Conservation (phyloP, 1,284 basidiomycete species). For the Fistulina hepatica region DNA sequence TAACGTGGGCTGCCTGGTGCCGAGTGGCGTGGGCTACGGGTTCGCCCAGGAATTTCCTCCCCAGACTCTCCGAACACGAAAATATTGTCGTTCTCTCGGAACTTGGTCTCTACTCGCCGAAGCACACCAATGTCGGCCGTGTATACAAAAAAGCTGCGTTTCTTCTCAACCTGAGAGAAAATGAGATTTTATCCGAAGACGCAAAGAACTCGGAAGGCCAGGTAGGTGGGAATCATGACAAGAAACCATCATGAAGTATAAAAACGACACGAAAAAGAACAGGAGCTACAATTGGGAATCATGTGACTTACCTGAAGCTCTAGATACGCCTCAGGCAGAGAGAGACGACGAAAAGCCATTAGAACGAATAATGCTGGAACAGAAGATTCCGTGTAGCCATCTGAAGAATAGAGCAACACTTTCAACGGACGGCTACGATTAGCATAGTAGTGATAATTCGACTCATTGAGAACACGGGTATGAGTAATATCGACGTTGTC, state of each 20-base stretch:
- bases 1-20: no score
- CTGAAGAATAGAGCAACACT: constrained; percentile 64
- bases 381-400: constrained; percentile 86
- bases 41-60: constrained; percentile 14
- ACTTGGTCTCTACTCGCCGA: constrained; percentile 56
- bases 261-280: no score
- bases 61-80: constrained; percentile 24
- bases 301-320: constrained; percentile 34
- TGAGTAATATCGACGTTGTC: not conserved
- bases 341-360: constrained; percentile 67
- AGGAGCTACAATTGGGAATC: not conserved
- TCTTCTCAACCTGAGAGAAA: constrained; percentile 49
- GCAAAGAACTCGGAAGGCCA: no score
- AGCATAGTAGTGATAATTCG: constrained; percentile 3
- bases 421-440: constrained; percentile 49
- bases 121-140: constrained; percentile 72
- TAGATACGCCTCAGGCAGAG: constrained; percentile 83
- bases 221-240: no score
- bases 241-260: no score
- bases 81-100: constrained; percentile 33
- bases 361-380: constrained; percentile 81
- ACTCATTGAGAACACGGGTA: no score
- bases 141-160: constrained; percentile 87
- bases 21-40: constrained; percentile 8
- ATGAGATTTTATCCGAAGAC: not conserved